Evolutionary conservation across 768 basidiomycete genomes (phyloP).

Genomic region (Stropharia rugosoannulata): DNA sequence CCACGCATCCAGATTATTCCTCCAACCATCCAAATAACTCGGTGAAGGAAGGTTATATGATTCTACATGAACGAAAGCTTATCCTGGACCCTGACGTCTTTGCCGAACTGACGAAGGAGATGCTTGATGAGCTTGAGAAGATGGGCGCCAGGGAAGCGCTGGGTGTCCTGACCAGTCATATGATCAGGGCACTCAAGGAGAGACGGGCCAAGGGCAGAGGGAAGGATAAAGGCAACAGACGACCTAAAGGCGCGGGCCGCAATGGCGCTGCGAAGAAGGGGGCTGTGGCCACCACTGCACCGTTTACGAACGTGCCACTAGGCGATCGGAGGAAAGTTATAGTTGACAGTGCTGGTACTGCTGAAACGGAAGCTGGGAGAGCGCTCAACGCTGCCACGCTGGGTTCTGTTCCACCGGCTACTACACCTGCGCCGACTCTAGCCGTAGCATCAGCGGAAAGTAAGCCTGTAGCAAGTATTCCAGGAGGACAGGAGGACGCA

Average conservation of each 20-base stretch:
- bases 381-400: not conserved
- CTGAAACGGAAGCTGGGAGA: constrained; percentile 1
- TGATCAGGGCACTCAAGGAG: constrained; percentile 84
- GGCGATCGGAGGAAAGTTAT: constrained; percentile 20
- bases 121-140: constrained; percentile 72
- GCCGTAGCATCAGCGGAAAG: not conserved
- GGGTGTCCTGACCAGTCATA: constrained; percentile 78
- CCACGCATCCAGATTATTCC: constrained; percentile 55
- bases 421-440: constrained; percentile 4
- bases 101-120: constrained; percentile 68
- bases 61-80: constrained; percentile 80
- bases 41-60: constrained; percentile 61
- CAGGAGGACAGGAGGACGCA: constrained; percentile 26
- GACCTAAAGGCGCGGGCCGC: constrained; percentile 28
- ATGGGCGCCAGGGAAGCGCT: constrained; percentile 84
- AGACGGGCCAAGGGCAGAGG: constrained; percentile 46
- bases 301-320: constrained; percentile 48
- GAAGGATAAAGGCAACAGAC: constrained; percentile 37
- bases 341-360: constrained; percentile 6
- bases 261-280: constrained; percentile 28
- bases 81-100: constrained; percentile 87
- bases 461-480: constrained; percentile 19
- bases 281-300: constrained; percentile 21
- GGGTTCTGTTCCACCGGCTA: constrained; percentile 6
- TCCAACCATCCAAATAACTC: constrained; percentile 48